phyloP scores from a whole-genome alignment of 2,329 filamentous ascomycete species.

The Aspergillus ochraceus region DNA sequence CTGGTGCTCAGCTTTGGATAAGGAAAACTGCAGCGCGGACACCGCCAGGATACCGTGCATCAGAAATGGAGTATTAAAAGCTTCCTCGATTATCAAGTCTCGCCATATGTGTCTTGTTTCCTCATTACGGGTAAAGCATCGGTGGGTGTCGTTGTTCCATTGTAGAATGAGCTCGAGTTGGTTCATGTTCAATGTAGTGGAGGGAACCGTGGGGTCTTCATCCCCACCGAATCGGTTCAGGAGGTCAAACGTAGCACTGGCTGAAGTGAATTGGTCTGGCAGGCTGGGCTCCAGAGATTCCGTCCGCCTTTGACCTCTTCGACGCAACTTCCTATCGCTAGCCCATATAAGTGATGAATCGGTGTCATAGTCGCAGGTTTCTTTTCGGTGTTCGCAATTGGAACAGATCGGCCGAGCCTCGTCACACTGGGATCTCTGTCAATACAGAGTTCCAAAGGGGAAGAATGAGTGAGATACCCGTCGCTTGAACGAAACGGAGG shows the following conservation, averaged over 20 bases:
- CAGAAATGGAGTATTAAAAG: constrained; percentile 19
- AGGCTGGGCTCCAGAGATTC: too few relatives aligned
- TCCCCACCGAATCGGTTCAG: not conserved
- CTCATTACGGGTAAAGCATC: constrained; percentile 18
- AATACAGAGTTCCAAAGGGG: not conserved
- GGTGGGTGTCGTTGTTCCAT: constrained; percentile 21
- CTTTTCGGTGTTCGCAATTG: constrained; percentile 19
- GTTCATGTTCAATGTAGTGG: constrained; percentile 14
- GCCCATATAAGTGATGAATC: constrained; percentile 18
- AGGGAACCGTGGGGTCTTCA: not conserved
- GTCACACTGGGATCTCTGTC: constrained; percentile 18
- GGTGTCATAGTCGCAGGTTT: constrained; percentile 18
- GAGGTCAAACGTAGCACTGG: not conserved
- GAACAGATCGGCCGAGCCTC: constrained; percentile 20
- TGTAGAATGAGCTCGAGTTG: constrained; percentile 21
- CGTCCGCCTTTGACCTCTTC: too few relatives aligned
- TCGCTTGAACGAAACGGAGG: too few relatives aligned
- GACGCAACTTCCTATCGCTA: not conserved
- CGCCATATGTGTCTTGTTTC: constrained; percentile 22
- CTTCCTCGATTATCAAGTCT: constrained; percentile 19
- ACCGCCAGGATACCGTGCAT: constrained; percentile 28
- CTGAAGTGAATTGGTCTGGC: not conserved
- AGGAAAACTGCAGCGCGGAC: constrained; percentile 23
- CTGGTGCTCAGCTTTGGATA: not conserved
- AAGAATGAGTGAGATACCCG: too few relatives aligned